Evolutionary conservation across 2,329 filamentous ascomycete species (phyloP).

Genomic region (Graphilbum ipis-grandicollis): DNA sequence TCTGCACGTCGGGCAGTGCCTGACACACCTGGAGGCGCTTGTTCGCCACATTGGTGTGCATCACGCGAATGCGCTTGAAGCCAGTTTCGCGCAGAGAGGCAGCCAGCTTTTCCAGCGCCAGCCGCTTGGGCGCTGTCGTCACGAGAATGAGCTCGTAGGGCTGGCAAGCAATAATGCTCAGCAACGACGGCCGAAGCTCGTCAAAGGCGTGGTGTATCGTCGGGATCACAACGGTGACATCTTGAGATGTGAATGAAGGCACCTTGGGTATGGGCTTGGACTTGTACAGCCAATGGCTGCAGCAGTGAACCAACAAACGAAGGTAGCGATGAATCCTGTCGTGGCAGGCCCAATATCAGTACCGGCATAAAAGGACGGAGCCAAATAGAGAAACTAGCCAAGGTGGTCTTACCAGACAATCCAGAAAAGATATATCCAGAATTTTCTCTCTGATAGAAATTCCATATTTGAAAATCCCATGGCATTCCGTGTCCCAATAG

Average conservation of each 20-base stretch:
- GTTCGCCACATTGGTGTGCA: conserved; percentile 73
- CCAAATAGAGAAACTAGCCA: background rate
- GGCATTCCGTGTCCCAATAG: background rate
- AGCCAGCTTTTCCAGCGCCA: conserved; percentile 49
- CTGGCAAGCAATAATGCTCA: conserved; percentile 54
- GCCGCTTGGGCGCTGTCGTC: conserved; percentile 66
- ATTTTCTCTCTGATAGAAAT: conserved; percentile 24
- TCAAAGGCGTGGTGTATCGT: conserved; percentile 79
- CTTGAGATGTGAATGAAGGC: conserved; percentile 59
- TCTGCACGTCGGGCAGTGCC: conserved; percentile 71
- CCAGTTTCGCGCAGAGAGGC: conserved; percentile 28
- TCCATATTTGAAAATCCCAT: background rate
- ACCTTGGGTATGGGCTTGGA: conserved; percentile 69
- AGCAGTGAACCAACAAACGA: conserved; percentile 67
- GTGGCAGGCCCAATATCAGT: background rate
- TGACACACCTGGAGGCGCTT: conserved; percentile 89
- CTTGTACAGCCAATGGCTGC: conserved; percentile 75
- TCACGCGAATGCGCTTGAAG: conserved; percentile 49
- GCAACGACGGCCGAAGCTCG: conserved; percentile 65
- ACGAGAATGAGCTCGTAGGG: conserved; percentile 66
- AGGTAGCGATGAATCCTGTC: conserved; percentile 71
- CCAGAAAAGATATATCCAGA: conserved; percentile 26
- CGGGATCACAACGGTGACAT: conserved; percentile 89
- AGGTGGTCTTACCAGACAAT: conserved; percentile 24
- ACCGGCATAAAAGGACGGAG: background rate